Evolutionary conservation across 805 yeast genomes (phyloP).

Genomic region (Starmerella vitae): DNA sequence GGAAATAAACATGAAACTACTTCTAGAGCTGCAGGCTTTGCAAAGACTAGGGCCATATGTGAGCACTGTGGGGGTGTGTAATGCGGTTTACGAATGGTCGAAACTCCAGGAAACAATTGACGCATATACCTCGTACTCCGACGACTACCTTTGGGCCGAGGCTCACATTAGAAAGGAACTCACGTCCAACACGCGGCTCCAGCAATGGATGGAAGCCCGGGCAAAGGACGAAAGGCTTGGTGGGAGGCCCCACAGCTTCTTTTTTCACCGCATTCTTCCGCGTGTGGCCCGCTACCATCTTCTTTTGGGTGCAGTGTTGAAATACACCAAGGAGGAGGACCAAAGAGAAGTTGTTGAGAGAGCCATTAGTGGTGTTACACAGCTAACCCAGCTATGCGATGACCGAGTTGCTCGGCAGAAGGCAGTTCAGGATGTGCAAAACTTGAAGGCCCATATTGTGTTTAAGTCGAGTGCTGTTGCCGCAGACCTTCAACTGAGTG

Average conservation of each 20-base stretch:
- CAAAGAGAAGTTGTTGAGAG: conserved; percentile 22
- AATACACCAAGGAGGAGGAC: conserved; percentile 37
- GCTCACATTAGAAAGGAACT: conserved; percentile 35
- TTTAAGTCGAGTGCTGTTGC: conserved; percentile 38
- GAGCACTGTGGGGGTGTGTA: conserved; percentile 27
- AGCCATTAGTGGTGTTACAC: conserved; percentile 43
- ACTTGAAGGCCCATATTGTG: conserved; percentile 39
- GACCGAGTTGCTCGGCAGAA: conserved; percentile 48
- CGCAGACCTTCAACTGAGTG: conserved; percentile 39
- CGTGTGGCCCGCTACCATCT: conserved; percentile 47
- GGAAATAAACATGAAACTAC: conserved; percentile 40
- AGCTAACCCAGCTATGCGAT: conserved; percentile 47
- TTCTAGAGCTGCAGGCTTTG: conserved; percentile 45
- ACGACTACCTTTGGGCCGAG: conserved; percentile 26
- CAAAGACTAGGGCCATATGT: conserved; percentile 56
- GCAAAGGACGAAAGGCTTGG: conserved; percentile 37
- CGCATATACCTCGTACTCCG: conserved; percentile 47
- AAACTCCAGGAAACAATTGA: conserved; percentile 34
- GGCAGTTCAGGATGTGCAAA: conserved; percentile 40
- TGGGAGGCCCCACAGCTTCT: conserved; percentile 32
- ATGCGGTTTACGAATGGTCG: conserved; percentile 53
- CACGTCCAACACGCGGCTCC: conserved; percentile 33
- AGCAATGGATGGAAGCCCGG: conserved; percentile 43
- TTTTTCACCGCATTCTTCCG: conserved; percentile 43
- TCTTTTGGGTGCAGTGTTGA: conserved; percentile 45